Base-by-base conservation (phyloP, 306 rosid species). In the cucumber (Cucumis sativus) region DNA sequence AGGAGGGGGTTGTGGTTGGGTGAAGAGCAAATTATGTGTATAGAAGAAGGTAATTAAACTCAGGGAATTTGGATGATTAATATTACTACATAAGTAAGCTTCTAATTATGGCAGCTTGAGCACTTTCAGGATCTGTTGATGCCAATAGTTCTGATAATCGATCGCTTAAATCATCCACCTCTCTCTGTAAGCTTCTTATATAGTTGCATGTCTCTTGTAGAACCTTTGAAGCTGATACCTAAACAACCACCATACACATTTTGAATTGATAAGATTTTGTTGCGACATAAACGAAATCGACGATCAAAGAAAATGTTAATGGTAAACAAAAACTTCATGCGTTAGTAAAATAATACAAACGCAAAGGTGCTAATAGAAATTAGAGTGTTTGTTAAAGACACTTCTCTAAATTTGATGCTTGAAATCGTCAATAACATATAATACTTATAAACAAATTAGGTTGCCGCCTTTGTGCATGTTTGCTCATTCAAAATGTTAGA, bases 191-290 rank as follows among this genome's bases (percentile, higher is more conserved):
- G 80, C 82, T 95, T 72, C 90, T 89, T 15, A 95, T 92, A 69
- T 90, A 92, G 91, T 92, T 90, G 89, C 97, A 92, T 21, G 98
- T 95, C 91, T 95, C 97, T 81, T 95, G 92, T 81, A 95, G 82
- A 5, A 95, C 92, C 79, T 86, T 95, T 3, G 97, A 78, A 1
- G 91, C 88, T 17, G 91, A 88, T 47, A 80, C 89, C 91, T 88
- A 75, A 20, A 64, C 40, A 47, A 47, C 5, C n/a, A 2, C 57
- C 57, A 16, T 6, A 17, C 57, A 16, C 20, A 16, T 52, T 51
- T 3, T 33, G 5, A 33, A 33, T 33, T 33, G 5, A 33, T 33
- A 33, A 33, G 37, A 33, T 33, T 33, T 33, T 33, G 37, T 33
- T 33, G 37, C 37, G 0, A 4, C 37, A 33, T 33, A 33, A 33